These are phyloP conservation scores for Ustilago trichophora DNA, from an alignment of 1,284 basidiomycete species.

Conservation along the genomic window DNA sequence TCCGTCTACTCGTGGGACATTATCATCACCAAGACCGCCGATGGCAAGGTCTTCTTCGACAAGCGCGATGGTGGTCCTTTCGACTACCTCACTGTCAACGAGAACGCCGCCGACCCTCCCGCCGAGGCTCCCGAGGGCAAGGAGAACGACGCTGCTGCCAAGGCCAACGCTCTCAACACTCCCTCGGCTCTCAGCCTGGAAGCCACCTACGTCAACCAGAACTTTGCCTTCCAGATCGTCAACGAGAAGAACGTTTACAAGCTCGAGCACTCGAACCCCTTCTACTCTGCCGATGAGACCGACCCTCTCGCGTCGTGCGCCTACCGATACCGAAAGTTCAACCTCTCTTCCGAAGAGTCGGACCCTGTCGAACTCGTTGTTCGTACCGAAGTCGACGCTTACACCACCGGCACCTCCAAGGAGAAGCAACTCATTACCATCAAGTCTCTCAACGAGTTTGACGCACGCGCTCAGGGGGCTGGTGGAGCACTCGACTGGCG, in stretches of 20 bases:
- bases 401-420: conserved; percentile 67
- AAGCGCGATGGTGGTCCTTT: conserved; percentile 94
- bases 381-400: conserved; percentile 96
- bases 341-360: conserved; percentile 91
- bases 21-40: conserved; percentile 85
- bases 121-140: conserved; percentile 72
- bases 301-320: conserved; percentile 94
- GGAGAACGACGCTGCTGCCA: conserved; percentile 52
- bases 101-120: conserved; percentile 96
- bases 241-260: conserved; percentile 73
- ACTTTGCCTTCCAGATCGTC: conserved; percentile 96
- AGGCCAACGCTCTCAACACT: conserved; percentile 83
- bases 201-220: conserved; percentile 99
- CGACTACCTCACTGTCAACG: conserved; percentile 96
- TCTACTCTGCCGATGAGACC: conserved; percentile 92
- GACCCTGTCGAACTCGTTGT: conserved; percentile 81
- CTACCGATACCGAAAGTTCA: conserved; percentile 95
- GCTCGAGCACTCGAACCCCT: conserved; percentile 72
- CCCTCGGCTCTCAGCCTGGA: conserved; percentile 93
- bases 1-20: conserved; percentile 99
- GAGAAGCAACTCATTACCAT: conserved; percentile 73
- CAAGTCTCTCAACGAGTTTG: conserved; percentile 96
- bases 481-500: conserved; percentile 97
- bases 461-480: conserved; percentile 86
- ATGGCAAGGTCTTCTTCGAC: conserved; percentile 93